Evolutionary conservation across 352 stramenopile genomes (phyloP), one percentile per base, ranked within the genome.

Genomic region (Pythium coloratum): DNA sequence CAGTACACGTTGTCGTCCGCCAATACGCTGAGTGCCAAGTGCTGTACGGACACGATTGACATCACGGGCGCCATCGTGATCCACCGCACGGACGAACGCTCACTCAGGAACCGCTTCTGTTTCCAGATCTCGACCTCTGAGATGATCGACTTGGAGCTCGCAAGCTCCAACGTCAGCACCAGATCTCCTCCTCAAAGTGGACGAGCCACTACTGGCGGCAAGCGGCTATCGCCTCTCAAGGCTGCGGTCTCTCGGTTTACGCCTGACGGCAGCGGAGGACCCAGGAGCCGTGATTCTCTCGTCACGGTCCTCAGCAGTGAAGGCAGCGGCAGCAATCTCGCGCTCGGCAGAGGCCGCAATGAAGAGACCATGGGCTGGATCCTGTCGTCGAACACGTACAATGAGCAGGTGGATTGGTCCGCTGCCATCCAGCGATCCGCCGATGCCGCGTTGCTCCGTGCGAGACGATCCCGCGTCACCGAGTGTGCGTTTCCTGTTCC

Each of bases 61-160:
- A 69, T 95, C 9, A 81, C 84, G 0, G 88, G 88, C 5, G 88
- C 85, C 1, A 94, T 95, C 46, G 84, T 95, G 26, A 88, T 95
- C 51, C 88, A 92, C 47, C 84, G 85, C 2, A 76, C 83, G 0
- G 88, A 93, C 36, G 86, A 80, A 51, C 81, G 82, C 1, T 75
- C 75, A 3, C 75, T 89, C 58, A 90, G 88, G 58, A 88, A 92
- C 42, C 80, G 79, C 1, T 93, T 87, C 53, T 94, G 84, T 42
- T 94, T 94, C 62, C 86, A 94, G 55, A 89, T 94, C 51, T 89
- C 86, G 2, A 90, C 78, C 9, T 79, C 80, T 1, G 78, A 75
- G 13, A 33, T 70, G 18, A 62, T 69, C 34, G 70, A 77, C 20
- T 36, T 44, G 0, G 56, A 70, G 55, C 30, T 40, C 32, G 16